phyloP scores from a whole-genome alignment of 1,139 yeast genomes.

The Taiozyma sp. region DNA sequence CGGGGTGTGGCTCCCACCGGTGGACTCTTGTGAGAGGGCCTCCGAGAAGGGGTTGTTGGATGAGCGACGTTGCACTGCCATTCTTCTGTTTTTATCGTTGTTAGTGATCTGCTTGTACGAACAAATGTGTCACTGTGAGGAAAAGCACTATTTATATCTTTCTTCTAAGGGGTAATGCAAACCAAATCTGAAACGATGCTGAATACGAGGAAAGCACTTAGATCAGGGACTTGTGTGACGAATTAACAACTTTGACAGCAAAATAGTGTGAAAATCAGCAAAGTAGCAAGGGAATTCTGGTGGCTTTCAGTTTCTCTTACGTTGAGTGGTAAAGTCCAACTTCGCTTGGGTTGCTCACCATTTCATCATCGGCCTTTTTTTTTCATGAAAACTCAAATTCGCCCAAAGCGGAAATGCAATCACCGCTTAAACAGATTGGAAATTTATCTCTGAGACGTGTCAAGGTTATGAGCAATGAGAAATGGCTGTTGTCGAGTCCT shows the following conservation, averaged over 20 bases:
- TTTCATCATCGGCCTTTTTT: not conserved
- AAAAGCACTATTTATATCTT: not conserved
- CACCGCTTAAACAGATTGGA: not conserved
- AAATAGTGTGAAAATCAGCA: no score
- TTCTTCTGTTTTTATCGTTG: conserved; percentile 8
- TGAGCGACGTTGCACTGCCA: conserved; percentile 30
- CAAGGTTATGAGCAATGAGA: not conserved
- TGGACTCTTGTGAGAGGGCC: conserved; percentile 37
- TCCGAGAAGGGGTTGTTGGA: conserved; percentile 57
- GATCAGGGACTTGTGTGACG: no score
- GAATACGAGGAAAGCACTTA: no score
- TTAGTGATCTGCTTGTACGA: not conserved
- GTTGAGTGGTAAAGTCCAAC: no score
- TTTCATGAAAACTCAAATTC: not conserved
- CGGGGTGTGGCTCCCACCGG: conserved; percentile 23
- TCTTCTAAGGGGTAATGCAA: not conserved
- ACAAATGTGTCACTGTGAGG: not conserved
- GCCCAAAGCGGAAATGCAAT: not conserved
- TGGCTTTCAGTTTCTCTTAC: no score
- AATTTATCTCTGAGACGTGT: not conserved
- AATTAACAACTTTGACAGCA: no score
- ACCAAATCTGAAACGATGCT: not conserved
- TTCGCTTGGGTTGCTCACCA: not conserved
- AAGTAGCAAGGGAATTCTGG: no score
- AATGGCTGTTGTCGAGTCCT: not conserved